Conservation (phyloP, 495 filamentous ascomycete species). For the Lasiosphaeria hispida region DNA sequence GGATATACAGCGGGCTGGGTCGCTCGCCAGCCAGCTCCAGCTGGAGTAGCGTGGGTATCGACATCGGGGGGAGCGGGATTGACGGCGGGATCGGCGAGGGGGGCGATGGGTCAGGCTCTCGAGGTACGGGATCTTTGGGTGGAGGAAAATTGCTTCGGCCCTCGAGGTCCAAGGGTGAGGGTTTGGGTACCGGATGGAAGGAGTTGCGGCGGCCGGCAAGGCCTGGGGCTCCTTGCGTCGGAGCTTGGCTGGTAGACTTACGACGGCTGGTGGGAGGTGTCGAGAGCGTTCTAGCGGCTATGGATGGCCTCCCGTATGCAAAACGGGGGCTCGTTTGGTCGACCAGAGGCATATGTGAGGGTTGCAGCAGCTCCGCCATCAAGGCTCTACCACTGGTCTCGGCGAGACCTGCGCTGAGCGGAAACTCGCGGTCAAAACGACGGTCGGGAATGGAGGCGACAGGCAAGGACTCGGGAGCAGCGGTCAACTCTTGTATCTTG, state of each 20-base stretch:
- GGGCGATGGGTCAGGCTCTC: slow-evolving; percentile 34
- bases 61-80: slow-evolving; percentile 80
- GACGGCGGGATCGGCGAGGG: slow-evolving; percentile 66
- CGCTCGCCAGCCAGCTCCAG: slow-evolving; percentile 79
- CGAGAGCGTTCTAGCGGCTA: slow-evolving; percentile 39
- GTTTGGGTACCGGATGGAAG: slow-evolving; percentile 27
- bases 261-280: slow-evolving; percentile 44
- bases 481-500: slow-evolving; percentile 54
- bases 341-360: neutral
- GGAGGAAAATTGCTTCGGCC: slow-evolving; percentile 19
- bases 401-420: slow-evolving; percentile 34
- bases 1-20: slow-evolving; percentile 85
- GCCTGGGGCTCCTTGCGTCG: slow-evolving; percentile 18
- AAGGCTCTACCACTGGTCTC: slow-evolving; percentile 31
- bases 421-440: slow-evolving; percentile 22
- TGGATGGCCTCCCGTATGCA: slow-evolving; percentile 14
- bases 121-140: slow-evolving; percentile 10
- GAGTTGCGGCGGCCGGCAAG: slow-evolving; percentile 28
- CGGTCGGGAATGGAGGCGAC: slow-evolving; percentile 33
- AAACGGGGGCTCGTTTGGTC: neutral
- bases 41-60: slow-evolving; percentile 83
- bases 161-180: slow-evolving; percentile 33
- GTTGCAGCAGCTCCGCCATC: slow-evolving; percentile 30
- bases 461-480: slow-evolving; percentile 51
- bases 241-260: slow-evolving; percentile 28